phyloP scores from a whole-genome alignment of 345 rosid genomes.

The Acer yangbiense region DNA sequence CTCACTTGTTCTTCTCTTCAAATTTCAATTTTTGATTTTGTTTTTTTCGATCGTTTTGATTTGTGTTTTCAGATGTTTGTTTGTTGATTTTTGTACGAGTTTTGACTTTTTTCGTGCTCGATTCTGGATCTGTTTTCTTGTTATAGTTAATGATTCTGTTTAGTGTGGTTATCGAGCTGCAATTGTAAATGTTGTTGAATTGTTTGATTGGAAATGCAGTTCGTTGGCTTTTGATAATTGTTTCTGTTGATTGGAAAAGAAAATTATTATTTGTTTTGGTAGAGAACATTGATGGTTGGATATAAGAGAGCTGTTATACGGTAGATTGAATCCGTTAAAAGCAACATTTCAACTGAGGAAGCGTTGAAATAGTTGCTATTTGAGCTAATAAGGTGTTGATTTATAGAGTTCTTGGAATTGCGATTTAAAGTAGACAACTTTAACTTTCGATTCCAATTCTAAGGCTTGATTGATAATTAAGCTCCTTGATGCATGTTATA shows the following conservation, averaged over 20 bases:
- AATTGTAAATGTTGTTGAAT: not conserved
- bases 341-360: not conserved
- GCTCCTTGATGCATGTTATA: not conserved
- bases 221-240: not conserved
- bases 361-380: not conserved
- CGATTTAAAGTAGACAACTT: not conserved
- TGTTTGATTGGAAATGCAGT: conserved; percentile 17
- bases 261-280: not conserved
- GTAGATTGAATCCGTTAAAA: not conserved
- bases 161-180: not conserved
- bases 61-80: not conserved
- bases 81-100: not conserved
- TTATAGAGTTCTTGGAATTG: not conserved
- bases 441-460: not conserved
- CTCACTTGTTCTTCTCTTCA: not conserved
- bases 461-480: not conserved
- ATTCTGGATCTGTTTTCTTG: conserved; percentile 7
- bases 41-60: not conserved
- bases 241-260: not conserved
- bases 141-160: not conserved
- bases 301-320: not conserved
- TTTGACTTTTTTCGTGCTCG: not conserved
- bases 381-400: not conserved
- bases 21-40: not conserved
- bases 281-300: not conserved